A percentile compares a stretch with the other conserved stretches of the same genome.
phyloP scores from a whole-genome alignment of 345 rosid genomes.

The Limnanthes douglasii region DNA sequence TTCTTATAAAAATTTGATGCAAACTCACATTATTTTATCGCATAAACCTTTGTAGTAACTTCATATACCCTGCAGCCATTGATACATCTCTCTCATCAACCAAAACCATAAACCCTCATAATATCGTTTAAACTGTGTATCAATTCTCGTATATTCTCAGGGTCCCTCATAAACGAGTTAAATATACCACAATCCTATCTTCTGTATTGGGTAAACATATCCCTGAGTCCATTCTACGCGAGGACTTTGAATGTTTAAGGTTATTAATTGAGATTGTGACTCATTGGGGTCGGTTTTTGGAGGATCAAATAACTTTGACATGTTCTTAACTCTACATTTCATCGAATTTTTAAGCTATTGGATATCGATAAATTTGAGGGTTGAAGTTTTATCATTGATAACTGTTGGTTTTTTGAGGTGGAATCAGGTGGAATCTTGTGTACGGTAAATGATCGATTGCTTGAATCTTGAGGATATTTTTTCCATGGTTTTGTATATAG shows the following conservation, averaged over 20 bases:
- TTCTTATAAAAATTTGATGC: slow-evolving; percentile 75
- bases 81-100: slow-evolving; percentile 85
- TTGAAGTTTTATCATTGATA: slow-evolving; percentile 39
- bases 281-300: slow-evolving; percentile 6
- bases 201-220: slow-evolving; percentile 59
- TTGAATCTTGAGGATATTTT: too few relatives aligned
- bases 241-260: slow-evolving; percentile 11
- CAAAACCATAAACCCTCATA: slow-evolving; percentile 84
- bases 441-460: slow-evolving; percentile 39
- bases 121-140: slow-evolving; percentile 70
- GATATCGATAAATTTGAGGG: slow-evolving; percentile 32
- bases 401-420: slow-evolving; percentile 21
- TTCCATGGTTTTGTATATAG: too few relatives aligned
- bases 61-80: slow-evolving; percentile 72
- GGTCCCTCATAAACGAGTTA: slow-evolving; percentile 77
- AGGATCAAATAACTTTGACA: slow-evolving; percentile 45
- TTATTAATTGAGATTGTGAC: slow-evolving; percentile 2
- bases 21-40: slow-evolving; percentile 41
- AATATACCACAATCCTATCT: slow-evolving; percentile 77
- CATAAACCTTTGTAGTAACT: slow-evolving; percentile 50
- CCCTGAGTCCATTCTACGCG: slow-evolving; percentile 17
- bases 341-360: slow-evolving; percentile 25
- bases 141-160: slow-evolving; percentile 88
- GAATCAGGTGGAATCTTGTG: slow-evolving; percentile 19
- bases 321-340: slow-evolving; percentile 62